Conservation (phyloP, 2,329 filamentous ascomycete genomes). For the Penicillium psychrosexuale region DNA sequence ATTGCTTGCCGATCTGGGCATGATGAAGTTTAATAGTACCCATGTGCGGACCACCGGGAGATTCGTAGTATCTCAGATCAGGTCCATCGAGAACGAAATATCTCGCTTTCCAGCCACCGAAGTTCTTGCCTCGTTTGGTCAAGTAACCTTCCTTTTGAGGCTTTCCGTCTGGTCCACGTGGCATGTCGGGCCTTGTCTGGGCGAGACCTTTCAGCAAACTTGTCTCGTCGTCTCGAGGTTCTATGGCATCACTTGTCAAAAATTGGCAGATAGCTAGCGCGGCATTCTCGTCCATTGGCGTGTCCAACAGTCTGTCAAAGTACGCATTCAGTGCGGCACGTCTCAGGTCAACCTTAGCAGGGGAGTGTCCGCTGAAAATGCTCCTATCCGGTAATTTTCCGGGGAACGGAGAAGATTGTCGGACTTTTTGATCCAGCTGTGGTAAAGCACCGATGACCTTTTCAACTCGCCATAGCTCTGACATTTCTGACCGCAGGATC, state of each 20-base stretch:
- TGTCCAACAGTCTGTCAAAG: constrained; percentile 80
- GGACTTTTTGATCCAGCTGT: constrained; percentile 78
- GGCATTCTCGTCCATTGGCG: constrained; percentile 70
- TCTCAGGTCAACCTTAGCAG: constrained; percentile 86
- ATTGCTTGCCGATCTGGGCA: constrained; percentile 93
- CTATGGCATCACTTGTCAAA: constrained; percentile 65
- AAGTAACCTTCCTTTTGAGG: constrained; percentile 83
- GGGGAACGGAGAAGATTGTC: constrained; percentile 67
- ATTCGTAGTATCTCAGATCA: constrained; percentile 84
- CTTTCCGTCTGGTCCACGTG: constrained; percentile 59
- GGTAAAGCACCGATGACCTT: constrained; percentile 80
- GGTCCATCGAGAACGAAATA: constrained; percentile 69
- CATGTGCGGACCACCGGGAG: constrained; percentile 81
- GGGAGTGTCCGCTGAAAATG: constrained; percentile 87
- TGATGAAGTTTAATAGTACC: constrained; percentile 89
- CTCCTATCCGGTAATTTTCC: constrained; percentile 78
- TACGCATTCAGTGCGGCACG: constrained; percentile 78
- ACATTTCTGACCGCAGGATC: constrained; percentile 62
- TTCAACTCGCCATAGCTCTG: constrained; percentile 88
- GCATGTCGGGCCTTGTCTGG: constrained; percentile 31
- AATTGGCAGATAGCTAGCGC: constrained; percentile 84
- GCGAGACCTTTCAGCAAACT: constrained; percentile 45
- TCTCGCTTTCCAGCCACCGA: constrained; percentile 94
- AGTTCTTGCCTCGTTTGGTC: constrained; percentile 96
- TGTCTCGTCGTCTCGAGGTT: constrained; percentile 52